These are phyloP conservation scores for Nephromyces sp. DNA, from an alignment of 169 alveolate genomes.

Conservation along the genomic window DNA sequence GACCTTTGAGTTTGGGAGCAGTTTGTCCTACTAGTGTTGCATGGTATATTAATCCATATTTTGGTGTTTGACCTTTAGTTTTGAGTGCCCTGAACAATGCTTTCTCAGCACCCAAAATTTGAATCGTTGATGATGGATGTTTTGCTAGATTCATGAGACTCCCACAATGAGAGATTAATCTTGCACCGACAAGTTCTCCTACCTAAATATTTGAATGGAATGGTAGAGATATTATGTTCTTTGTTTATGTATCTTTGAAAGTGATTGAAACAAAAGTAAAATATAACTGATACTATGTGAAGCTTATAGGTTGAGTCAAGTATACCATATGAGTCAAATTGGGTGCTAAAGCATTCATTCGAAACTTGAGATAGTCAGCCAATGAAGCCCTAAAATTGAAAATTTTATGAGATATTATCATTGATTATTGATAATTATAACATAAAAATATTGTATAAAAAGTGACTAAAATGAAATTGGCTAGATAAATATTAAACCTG, in stretches of 20 bases:
- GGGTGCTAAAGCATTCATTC: constrained; percentile 99
- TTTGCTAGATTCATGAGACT: constrained; percentile 92
- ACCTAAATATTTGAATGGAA: constrained; percentile 43
- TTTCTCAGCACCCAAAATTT: constrained; percentile 87
- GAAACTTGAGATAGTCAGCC: constrained; percentile 86
- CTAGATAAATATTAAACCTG: no score
- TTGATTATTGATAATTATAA: not conserved
- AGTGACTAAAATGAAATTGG: not conserved
- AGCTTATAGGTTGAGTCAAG: not conserved
- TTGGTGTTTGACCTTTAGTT: constrained; percentile 98
- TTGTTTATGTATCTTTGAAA: not conserved
- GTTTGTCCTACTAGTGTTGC: constrained; percentile 98
- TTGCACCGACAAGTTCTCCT: constrained; percentile 99
- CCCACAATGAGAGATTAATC: constrained; percentile 98
- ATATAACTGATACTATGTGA: not conserved
- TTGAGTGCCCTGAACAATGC: constrained; percentile 98
- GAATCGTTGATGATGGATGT: constrained; percentile 98
- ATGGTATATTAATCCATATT: constrained; percentile 98
- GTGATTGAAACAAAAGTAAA: not conserved
- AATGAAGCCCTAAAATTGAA: constrained; percentile 39
- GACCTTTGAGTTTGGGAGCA: constrained; percentile 92
- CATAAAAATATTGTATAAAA: no score
- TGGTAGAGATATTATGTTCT: not conserved
- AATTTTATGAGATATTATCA: not conserved
- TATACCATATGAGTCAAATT: constrained; percentile 88